These are phyloP conservation scores for Acacia pycnantha DNA, from an alignment of 331 rosid species.

Conservation along the genomic window DNA sequence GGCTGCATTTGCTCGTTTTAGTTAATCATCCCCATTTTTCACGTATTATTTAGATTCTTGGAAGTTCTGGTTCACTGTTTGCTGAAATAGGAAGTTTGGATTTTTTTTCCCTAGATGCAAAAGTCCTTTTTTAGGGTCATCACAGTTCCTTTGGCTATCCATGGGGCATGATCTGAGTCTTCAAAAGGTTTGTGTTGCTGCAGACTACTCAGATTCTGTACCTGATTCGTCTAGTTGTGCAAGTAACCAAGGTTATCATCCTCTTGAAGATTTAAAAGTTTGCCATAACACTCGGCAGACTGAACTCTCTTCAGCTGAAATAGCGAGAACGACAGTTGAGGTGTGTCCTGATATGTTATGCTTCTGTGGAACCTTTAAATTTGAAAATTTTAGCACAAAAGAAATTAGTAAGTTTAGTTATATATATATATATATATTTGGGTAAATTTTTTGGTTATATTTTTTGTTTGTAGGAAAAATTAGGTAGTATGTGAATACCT, in stretches of 20 bases:
- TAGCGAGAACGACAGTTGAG: constrained; percentile 87
- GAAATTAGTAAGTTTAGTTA: background rate
- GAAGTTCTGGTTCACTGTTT: constrained; percentile 18
- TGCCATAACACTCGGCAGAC: constrained; percentile 50
- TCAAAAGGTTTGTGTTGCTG: constrained; percentile 86
- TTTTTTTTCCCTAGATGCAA: constrained; percentile 53
- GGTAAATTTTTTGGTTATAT: background rate
- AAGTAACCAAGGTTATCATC: constrained; percentile 68
- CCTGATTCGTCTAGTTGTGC: constrained; percentile 74
- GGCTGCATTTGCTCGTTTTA: constrained; percentile 3
- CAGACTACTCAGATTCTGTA: constrained; percentile 86
- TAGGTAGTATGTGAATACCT: constrained; percentile 30
- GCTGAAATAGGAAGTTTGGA: constrained; percentile 14
- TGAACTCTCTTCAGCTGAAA: constrained; percentile 76
- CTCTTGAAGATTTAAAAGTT: constrained; percentile 84
- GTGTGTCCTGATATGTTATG: constrained; percentile 41
- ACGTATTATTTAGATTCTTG: constrained; percentile 12
- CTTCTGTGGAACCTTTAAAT: background rate
- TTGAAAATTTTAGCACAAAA: constrained; percentile 23
- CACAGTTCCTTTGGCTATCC: constrained; percentile 60
- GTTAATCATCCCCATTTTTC: constrained; percentile 9
- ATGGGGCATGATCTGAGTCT: constrained; percentile 60
- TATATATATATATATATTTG: background rate
- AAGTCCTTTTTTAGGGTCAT: constrained; percentile 52
- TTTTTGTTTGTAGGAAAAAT: constrained; percentile 19